Base-by-base conservation (phyloP, 2,329 filamentous ascomycete species). In the Colletotrichum neosansevieriae region DNA sequence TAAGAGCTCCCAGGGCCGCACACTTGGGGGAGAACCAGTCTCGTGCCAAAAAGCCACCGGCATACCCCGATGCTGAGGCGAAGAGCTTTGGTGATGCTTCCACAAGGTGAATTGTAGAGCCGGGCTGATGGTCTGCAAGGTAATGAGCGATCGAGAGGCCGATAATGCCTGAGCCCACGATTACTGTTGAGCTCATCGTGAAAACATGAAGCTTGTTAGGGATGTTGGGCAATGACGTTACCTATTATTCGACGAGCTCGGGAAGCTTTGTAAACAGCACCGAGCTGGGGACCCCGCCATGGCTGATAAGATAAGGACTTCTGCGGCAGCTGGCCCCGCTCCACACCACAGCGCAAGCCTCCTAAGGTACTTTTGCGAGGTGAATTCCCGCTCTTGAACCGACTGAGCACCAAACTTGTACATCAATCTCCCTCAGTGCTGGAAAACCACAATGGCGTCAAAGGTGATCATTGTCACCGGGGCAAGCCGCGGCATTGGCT, bases 91-190 rank as follows among this genome's bases (percentile, higher is more conserved):
- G 76, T 0, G 82, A 80, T 0, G 80, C 74, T 59, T 86, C 84
- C 40, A 86, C 79, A 7, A 86, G 77, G 70, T 85, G 83, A 60
- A 86, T 81, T 19, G 75, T 79, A 6, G 76, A 78, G 0, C 77
- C 76, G 0, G 80, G 76, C 71, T 84, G 80, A 70, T 80, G 80
- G 61, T 79, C 77, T 6, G 89, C 87, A 36, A 94, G 85, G 76
- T 92, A 93, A 78, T 91, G 93, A n/a, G 91, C 90, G 11, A 89
- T 91, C 1, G 89, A 89, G 38, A 88, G 80, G 67, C 91, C 91
- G 59, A 93, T 91, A 73, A 93, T 91, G 51, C 91, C 91, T 50
- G 88, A 85, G 63, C 91, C 91, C 40, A 93, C 77, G 58, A 93
- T 92, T 13, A 92, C 84, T 1, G 88, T 92, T 12, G 83, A 76